These are phyloP conservation scores for Amaranthus palmeri DNA, from an alignment of 148 eudicot species.

Conservation along the genomic window DNA sequence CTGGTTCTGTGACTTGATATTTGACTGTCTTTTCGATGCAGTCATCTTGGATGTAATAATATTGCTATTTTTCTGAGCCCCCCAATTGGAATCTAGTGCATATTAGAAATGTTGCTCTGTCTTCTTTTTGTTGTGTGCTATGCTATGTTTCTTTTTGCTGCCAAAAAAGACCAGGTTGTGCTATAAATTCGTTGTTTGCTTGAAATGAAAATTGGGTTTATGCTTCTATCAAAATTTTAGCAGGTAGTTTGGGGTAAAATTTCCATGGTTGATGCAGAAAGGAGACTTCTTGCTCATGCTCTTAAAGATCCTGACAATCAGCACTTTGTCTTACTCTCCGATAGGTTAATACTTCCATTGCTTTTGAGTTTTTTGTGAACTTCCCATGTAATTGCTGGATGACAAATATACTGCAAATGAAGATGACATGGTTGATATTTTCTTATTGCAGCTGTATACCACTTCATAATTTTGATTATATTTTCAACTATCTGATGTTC, in stretches of 20 bases:
- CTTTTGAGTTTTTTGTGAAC: slow-evolving; percentile 9
- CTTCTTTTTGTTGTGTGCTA: not conserved
- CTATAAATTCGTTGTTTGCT: not conserved
- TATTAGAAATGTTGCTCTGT: not conserved
- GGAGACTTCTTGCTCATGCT: slow-evolving; percentile 58
- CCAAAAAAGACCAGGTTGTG: not conserved
- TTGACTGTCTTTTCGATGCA: not conserved
- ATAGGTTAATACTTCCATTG: slow-evolving; percentile 33
- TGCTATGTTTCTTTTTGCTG: not conserved
- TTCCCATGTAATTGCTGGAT: not conserved
- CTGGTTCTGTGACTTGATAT: not conserved
- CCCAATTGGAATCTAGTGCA: not conserved
- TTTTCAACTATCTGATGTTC: slow-evolving; percentile 55
- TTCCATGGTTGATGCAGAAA: slow-evolving; percentile 73
- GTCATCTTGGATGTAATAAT: not conserved
- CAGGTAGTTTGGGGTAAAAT: slow-evolving; percentile 61
- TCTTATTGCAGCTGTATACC: slow-evolving; percentile 51
- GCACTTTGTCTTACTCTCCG: slow-evolving; percentile 61
- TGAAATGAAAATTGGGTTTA: not conserved
- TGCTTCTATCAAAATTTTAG: slow-evolving; percentile 11
- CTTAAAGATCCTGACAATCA: slow-evolving; percentile 56
- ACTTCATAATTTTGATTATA: slow-evolving; percentile 58
- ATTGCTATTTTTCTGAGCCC: not conserved
- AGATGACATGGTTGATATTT: slow-evolving; percentile 10
- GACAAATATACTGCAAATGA: not conserved